phyloP scores from a whole-genome alignment of 768 basidiomycete genomes.

The Boletus patriciae region DNA sequence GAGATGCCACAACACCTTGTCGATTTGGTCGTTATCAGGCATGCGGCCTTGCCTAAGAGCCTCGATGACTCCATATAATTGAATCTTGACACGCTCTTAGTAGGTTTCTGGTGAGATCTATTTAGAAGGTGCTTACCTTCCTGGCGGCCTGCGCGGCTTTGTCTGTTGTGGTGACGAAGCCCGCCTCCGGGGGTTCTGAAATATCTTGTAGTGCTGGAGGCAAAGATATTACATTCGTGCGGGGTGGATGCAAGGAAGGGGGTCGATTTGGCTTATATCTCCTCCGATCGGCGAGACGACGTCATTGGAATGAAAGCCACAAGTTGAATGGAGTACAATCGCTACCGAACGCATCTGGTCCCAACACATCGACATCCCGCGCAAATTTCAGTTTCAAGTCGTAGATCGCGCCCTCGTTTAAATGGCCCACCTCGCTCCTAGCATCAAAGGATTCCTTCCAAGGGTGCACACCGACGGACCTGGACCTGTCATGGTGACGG shows the following conservation, averaged over 20 bases:
- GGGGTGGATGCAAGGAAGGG: background rate
- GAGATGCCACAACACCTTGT: conserved; percentile 67
- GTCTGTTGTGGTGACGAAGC: conserved; percentile 64
- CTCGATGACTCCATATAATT: conserved; percentile 76
- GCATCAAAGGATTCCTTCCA: no score
- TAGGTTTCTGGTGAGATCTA: background rate
- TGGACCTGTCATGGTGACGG: no score
- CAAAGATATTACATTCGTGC: conserved; percentile 59
- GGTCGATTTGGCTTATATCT: conserved; percentile 7
- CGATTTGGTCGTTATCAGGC: conserved; percentile 81
- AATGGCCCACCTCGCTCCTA: background rate
- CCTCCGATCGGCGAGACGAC: conserved; percentile 12
- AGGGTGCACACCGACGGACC: no score
- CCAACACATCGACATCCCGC: no score
- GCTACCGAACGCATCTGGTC: no score
- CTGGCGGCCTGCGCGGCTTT: conserved; percentile 60
- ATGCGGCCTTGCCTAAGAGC: conserved; percentile 79
- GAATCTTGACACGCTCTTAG: conserved; percentile 41
- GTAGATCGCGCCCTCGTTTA: no score
- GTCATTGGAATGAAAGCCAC: conserved; percentile 15
- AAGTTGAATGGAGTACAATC: background rate
- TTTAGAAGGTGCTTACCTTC: conserved; percentile 45
- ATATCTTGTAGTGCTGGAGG: conserved; percentile 63
- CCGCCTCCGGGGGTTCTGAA: conserved; percentile 51
- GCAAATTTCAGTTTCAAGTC: no score